These are phyloP conservation scores for Emmonsiellopsis sp. DNA, from an alignment of 2,329 filamentous ascomycete genomes.

Conservation along the genomic window DNA sequence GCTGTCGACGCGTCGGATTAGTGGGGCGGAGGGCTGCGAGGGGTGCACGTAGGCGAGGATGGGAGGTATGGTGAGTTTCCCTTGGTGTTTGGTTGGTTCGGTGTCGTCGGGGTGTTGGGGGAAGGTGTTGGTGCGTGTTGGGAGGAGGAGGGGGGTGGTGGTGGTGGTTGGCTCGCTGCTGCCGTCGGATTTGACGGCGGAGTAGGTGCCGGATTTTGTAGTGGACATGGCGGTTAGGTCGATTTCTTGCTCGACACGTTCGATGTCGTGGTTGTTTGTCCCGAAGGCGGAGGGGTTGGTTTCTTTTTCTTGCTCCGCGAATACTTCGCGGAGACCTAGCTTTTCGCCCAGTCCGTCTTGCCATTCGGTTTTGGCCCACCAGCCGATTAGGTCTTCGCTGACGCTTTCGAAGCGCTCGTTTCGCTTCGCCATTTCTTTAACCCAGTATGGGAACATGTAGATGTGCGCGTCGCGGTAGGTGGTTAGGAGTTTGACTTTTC, in stretches of 20 bases:
- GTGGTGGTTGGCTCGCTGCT: slow-evolving; percentile 9
- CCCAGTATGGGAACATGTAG: slow-evolving; percentile 89
- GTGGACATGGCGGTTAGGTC: slow-evolving; percentile 46
- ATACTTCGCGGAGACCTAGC: slow-evolving; percentile 59
- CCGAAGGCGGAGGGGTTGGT: slow-evolving; percentile 33
- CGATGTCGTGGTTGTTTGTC: slow-evolving; percentile 28
- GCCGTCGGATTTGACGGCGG: slow-evolving; percentile 6
- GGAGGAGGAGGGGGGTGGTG: slow-evolving; percentile 9
- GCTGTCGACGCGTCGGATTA: slow-evolving; percentile 84
- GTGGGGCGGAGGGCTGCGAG: slow-evolving; percentile 42
- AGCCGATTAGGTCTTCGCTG: slow-evolving; percentile 83
- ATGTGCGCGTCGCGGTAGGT: slow-evolving; percentile 86
- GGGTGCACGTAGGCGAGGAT: slow-evolving; percentile 75
- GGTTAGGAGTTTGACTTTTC: slow-evolving; percentile 69
- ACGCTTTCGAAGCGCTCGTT: slow-evolving; percentile 82
- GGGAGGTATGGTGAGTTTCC: slow-evolving; percentile 52
- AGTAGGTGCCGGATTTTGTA: slow-evolving; percentile 32
- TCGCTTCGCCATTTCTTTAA: slow-evolving; percentile 69
- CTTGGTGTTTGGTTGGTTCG: neutral
- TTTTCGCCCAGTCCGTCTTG: slow-evolving; percentile 72
- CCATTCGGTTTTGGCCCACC: slow-evolving; percentile 94
- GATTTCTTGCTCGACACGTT: slow-evolving; percentile 43
- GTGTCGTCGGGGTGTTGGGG: slow-evolving; percentile 9
- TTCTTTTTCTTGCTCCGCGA: slow-evolving; percentile 38
- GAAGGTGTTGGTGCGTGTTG: slow-evolving; percentile 7